Evolutionary conservation across 164 flowering plant species (phyloP).

Genomic region (Platanus orientalis): DNA sequence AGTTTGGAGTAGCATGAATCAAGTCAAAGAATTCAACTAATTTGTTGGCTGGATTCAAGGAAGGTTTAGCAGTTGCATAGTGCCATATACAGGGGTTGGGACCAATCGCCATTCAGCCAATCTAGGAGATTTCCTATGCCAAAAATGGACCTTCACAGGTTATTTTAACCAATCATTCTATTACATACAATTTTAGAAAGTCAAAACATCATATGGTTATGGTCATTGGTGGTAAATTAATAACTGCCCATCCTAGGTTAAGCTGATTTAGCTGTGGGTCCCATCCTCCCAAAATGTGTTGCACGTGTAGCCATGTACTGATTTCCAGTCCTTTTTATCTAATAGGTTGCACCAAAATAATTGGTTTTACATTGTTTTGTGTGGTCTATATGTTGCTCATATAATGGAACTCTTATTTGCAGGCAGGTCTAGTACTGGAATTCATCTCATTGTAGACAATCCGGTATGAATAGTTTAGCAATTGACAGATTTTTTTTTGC

Average conservation of each 20-base stretch:
- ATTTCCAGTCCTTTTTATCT: no score
- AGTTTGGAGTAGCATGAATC: neutral
- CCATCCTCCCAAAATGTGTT: no score
- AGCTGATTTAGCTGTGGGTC: neutral
- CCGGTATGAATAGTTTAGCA: conserved; percentile 13
- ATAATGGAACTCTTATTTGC: conserved; percentile 4
- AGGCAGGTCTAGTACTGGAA: conserved; percentile 11
- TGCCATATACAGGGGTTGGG: neutral
- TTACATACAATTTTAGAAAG: neutral
- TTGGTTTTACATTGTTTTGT: neutral
- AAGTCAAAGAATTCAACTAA: neutral
- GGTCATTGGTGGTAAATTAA: neutral
- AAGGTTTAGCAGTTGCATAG: neutral
- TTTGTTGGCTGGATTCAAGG: neutral
- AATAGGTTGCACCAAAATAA: no score
- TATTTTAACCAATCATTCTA: neutral
- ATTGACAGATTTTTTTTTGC: neutral
- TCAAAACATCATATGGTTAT: neutral
- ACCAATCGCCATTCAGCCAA: neutral
- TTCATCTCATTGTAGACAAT: conserved; percentile 6
- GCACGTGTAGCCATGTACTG: no score
- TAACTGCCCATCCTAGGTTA: neutral
- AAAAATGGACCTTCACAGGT: neutral
- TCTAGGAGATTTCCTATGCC: neutral
- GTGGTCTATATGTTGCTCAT: neutral